These are phyloP conservation scores for Casuarina cunninghamiana DNA, from an alignment of 306 rosid genomes.

Conservation along the genomic window DNA sequence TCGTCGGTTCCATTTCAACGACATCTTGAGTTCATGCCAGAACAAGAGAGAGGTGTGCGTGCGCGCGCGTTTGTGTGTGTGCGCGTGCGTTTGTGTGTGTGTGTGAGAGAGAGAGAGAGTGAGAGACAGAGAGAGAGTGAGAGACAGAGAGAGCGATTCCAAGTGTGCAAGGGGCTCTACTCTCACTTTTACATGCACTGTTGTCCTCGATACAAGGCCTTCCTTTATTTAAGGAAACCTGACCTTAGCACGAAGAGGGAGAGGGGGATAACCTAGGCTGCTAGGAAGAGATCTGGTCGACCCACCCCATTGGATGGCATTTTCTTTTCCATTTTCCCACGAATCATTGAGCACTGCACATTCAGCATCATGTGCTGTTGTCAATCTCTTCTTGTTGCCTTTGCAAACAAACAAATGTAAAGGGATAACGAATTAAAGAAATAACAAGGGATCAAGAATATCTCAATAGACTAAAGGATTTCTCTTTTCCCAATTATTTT, in stretches of 20 bases:
- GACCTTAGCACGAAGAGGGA: background rate
- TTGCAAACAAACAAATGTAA: background rate
- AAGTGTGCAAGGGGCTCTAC: background rate
- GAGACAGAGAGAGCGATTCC: background rate
- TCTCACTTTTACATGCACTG: background rate
- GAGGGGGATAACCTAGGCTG: background rate
- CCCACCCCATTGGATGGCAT: slow-evolving; percentile 13
- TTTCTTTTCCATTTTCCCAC: slow-evolving; percentile 7
- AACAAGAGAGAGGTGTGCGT: no score
- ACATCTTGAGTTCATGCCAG: background rate
- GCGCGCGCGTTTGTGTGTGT: no score
- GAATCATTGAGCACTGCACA: slow-evolving; percentile 11
- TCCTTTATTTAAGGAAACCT: background rate
- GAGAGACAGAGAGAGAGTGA: background rate
- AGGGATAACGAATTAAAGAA: background rate
- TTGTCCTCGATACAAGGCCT: background rate
- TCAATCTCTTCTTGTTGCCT: background rate
- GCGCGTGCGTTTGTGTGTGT: no score
- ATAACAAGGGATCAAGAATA: background rate
- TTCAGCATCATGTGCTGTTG: slow-evolving; percentile 10
- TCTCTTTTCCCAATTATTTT: background rate
- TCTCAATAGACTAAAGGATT: background rate
- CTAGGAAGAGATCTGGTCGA: background rate
- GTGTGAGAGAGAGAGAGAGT: no score
- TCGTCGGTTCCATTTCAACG: background rate